Evolutionary conservation across 805 yeast species (phyloP).

Genomic region (Kluyveromyces lactis): DNA sequence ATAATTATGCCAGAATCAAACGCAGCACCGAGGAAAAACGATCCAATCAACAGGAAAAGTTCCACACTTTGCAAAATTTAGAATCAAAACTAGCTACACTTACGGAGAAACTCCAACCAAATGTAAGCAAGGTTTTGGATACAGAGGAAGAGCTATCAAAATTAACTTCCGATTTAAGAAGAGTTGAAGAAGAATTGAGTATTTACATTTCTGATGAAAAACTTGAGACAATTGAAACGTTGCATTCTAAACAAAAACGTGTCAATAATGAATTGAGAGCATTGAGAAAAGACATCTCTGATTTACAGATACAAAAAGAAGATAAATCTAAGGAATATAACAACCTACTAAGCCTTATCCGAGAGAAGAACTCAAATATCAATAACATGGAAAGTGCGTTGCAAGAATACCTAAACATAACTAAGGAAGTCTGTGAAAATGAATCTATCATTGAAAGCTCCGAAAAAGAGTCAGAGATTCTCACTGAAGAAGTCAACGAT

Average conservation of each 20-base stretch:
- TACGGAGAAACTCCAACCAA: slow-evolving; percentile 12
- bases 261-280: slow-evolving; percentile 16
- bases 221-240: slow-evolving; percentile 22
- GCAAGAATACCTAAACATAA: background rate
- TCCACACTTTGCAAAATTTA: slow-evolving; percentile 11
- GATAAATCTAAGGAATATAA: slow-evolving; percentile 15
- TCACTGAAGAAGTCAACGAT: slow-evolving; percentile 5
- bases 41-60: slow-evolving; percentile 17
- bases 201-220: slow-evolving; percentile 14
- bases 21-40: slow-evolving; percentile 4
- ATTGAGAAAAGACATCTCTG: slow-evolving; percentile 17
- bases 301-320: slow-evolving; percentile 21
- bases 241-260: slow-evolving; percentile 15
- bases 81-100: slow-evolving; percentile 14
- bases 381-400: slow-evolving; percentile 19
- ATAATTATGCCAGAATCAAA: slow-evolving; percentile 5
- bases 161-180: slow-evolving; percentile 15
- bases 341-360: slow-evolving; percentile 13
- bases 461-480: slow-evolving; percentile 6
- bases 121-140: slow-evolving; percentile 22
- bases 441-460: slow-evolving; percentile 7
- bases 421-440: slow-evolving; percentile 9
- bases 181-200: slow-evolving; percentile 21
- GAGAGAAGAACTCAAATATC: slow-evolving; percentile 15
- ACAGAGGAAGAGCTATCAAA: slow-evolving; percentile 19